phyloP scores from a whole-genome alignment of 768 basidiomycete genomes.

The Termitomyces sp. region DNA sequence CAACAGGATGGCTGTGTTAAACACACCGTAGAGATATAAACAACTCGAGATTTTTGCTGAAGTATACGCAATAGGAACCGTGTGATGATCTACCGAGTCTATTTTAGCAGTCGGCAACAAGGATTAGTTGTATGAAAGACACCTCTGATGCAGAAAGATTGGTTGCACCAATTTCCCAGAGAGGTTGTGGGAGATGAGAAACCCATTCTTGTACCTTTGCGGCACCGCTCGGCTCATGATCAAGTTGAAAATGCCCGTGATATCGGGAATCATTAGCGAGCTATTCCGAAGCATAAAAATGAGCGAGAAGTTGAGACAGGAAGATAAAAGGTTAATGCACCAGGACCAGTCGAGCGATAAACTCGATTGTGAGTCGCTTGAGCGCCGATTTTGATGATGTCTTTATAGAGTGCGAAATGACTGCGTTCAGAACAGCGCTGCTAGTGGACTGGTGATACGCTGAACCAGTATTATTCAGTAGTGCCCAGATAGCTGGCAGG shows the following conservation, averaged over 20 bases:
- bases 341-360: conserved; percentile 67
- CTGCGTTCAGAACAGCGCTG: conserved; percentile 47
- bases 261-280: conserved; percentile 59
- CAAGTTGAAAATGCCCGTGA: conserved; percentile 44
- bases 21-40: conserved; percentile 42
- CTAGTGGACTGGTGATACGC: conserved; percentile 21
- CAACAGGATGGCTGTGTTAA: conserved; percentile 9
- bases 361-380: conserved; percentile 71
- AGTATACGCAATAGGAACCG: conserved; percentile 60
- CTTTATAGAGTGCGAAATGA: conserved; percentile 65
- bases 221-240: conserved; percentile 24
- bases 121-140: not conserved
- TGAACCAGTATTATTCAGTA: conserved; percentile 48
- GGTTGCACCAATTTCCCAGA: conserved; percentile 80
- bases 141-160: conserved; percentile 66
- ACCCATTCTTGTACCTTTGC: conserved; percentile 63
- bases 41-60: conserved; percentile 52
- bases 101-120: conserved; percentile 10
- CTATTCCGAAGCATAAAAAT: conserved; percentile 32
- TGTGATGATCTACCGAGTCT: conserved; percentile 46
- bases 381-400: conserved; percentile 57
- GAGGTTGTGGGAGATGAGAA: conserved; percentile 67
- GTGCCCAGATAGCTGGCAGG: conserved; percentile 76
- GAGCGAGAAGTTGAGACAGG: conserved; percentile 5
- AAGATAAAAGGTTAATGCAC: conserved; percentile 40